A percentile compares a stretch with the other conserved stretches of the same genome.
These are phyloP conservation scores for Colletotrichum sp. DNA, from an alignment of 2,329 filamentous ascomycete species.

Conservation along the genomic window DNA sequence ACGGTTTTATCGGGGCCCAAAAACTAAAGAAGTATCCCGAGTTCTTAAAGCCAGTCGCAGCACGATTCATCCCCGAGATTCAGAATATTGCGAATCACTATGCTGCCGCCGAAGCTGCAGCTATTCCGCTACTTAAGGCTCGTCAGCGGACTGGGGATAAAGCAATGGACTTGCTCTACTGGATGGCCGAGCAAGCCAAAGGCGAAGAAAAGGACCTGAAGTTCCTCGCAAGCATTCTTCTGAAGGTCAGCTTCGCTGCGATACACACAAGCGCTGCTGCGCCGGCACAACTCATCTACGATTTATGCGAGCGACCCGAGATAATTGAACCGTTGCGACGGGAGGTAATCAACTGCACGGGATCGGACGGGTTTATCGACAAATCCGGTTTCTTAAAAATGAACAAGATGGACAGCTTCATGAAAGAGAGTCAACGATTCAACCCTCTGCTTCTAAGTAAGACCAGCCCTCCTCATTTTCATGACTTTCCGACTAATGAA, in stretches of 20 bases:
- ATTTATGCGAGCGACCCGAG: conserved; percentile 23
- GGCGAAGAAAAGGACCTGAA: conserved; percentile 15
- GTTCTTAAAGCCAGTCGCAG: conserved; percentile 28
- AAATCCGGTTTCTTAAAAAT: not conserved
- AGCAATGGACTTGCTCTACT: conserved; percentile 26
- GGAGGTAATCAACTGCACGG: not conserved
- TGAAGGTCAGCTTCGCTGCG: conserved; percentile 32
- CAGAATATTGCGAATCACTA: conserved; percentile 30
- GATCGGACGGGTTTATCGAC: not conserved
- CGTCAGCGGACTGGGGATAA: conserved; percentile 18
- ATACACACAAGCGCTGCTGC: conserved; percentile 32
- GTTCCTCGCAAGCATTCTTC: conserved; percentile 30
- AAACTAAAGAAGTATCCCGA: conserved; percentile 18
- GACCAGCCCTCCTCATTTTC: not conserved
- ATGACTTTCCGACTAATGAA: not conserved
- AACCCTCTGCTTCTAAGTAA: not conserved
- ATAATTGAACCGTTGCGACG: not conserved
- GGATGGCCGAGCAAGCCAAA: conserved; percentile 24
- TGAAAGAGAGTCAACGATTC: not conserved
- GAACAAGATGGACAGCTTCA: not conserved
- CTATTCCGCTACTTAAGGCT: conserved; percentile 29
- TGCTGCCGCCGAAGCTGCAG: conserved; percentile 23
- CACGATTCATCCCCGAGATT: conserved; percentile 29
- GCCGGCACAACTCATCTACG: conserved; percentile 30
- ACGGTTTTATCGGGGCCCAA: conserved; percentile 32